Conservation (phyloP, 495 filamentous ascomycete genomes). For the Talaromyces nanjingensis region DNA sequence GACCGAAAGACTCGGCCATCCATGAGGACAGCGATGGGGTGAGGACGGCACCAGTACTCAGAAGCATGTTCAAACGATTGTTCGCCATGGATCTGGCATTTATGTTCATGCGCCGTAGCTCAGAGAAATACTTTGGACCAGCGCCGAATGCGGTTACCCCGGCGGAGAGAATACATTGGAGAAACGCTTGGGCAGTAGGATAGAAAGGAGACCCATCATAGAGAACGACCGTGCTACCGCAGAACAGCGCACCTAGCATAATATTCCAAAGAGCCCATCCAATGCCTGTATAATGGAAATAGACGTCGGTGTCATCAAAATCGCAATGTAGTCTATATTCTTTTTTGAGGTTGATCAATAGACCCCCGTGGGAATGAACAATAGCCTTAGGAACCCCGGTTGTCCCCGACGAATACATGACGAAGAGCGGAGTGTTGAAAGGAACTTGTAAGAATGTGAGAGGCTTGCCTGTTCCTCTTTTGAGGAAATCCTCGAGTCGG, state of each 20-base stretch:
- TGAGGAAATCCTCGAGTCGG: slow-evolving; percentile 19
- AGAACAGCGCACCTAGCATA: slow-evolving; percentile 52
- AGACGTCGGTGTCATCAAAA: slow-evolving; percentile 34
- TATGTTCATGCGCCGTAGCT: slow-evolving; percentile 53
- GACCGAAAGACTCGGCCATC: slow-evolving; percentile 71
- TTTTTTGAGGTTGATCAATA: slow-evolving; percentile 51
- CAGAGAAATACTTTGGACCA: slow-evolving; percentile 66
- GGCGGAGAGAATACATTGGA: neutral
- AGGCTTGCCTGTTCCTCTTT: slow-evolving; percentile 8
- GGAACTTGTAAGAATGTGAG: slow-evolving; percentile 47
- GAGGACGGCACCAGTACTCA: slow-evolving; percentile 73
- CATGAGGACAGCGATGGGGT: slow-evolving; percentile 65
- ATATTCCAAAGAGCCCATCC: slow-evolving; percentile 79
- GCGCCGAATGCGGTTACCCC: slow-evolving; percentile 52
- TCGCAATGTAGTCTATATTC: slow-evolving; percentile 54
- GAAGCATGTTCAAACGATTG: slow-evolving; percentile 48
- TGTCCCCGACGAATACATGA: slow-evolving; percentile 66
- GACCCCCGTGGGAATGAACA: slow-evolving; percentile 59
- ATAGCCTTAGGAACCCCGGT: slow-evolving; percentile 71
- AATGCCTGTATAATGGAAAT: slow-evolving; percentile 54
- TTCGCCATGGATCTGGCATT: slow-evolving; percentile 54
- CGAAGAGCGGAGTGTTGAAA: slow-evolving; percentile 63
- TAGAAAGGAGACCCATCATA: slow-evolving; percentile 70
- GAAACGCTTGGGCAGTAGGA: slow-evolving; percentile 35
- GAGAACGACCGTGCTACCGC: slow-evolving; percentile 53